Percentiles rank a stretch among this genome's conserved stretches.
phyloP scores from a whole-genome alignment of 1,284 basidiomycete genomes.

The Cutaneotrichosporon sp. region DNA sequence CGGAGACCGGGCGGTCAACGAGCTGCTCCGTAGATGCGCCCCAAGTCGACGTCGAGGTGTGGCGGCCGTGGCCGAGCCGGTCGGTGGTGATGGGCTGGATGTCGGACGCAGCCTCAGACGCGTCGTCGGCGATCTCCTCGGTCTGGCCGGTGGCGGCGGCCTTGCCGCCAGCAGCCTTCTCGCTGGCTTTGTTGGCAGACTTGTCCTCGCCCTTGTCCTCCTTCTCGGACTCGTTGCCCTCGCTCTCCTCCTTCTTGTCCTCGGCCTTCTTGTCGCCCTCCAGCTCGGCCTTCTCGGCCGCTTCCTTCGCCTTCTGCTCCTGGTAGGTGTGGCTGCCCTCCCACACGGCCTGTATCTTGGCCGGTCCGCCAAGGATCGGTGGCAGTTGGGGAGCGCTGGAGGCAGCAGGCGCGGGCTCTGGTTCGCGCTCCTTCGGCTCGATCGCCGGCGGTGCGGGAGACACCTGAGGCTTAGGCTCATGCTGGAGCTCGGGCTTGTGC shows the following conservation, averaged over 20 bases:
- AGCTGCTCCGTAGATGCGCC: background rate
- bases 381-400: background rate
- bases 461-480: background rate
- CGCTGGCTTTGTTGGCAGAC: background rate
- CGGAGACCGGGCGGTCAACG: background rate
- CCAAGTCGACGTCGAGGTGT: background rate
- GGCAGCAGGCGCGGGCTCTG: background rate
- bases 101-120: background rate
- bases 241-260: background rate
- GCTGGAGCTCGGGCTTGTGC: background rate
- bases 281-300: background rate
- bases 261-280: background rate
- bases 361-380: background rate
- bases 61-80: background rate
- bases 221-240: background rate
- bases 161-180: background rate
- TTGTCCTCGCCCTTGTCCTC: background rate
- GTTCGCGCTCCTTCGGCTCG: background rate
- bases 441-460: background rate
- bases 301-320: background rate
- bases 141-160: background rate
- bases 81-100: background rate
- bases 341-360: background rate
- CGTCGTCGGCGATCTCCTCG: conserved; percentile 3
- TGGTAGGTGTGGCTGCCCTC: conserved; percentile 3